phyloP scores from a whole-genome alignment of 2,329 filamentous ascomycete genomes.

The Aspergillus glaucus region DNA sequence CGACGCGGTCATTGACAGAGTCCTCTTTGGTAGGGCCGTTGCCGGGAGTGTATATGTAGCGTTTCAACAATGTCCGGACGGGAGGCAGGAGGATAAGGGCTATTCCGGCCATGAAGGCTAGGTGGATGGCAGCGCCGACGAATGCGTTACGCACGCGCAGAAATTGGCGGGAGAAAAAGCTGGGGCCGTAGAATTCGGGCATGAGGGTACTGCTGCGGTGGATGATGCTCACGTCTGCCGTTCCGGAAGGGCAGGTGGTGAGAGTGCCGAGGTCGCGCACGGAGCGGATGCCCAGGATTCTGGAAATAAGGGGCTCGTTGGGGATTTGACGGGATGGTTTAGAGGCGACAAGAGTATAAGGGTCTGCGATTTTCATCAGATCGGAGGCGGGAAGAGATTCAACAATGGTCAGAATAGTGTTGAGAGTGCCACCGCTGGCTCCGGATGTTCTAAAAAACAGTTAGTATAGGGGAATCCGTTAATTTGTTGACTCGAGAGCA shows the following conservation, averaged over 20 bases:
- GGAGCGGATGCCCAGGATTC: slow-evolving; percentile 45
- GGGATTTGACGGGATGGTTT: slow-evolving; percentile 28
- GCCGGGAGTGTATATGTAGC: slow-evolving; percentile 46
- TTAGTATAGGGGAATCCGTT: not conserved
- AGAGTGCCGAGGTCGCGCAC: slow-evolving; percentile 54
- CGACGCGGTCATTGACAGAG: slow-evolving; percentile 31
- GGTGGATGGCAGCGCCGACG: slow-evolving; percentile 44
- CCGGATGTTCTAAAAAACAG: slow-evolving; percentile 29
- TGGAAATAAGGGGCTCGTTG: slow-evolving; percentile 21
- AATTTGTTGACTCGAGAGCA: not conserved
- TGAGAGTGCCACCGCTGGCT: slow-evolving; percentile 57
- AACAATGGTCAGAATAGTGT: slow-evolving; percentile 57
- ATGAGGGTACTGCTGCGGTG: slow-evolving; percentile 56
- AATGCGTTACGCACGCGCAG: slow-evolving; percentile 47
- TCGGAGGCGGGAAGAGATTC: slow-evolving; percentile 42
- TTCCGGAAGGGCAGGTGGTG: slow-evolving; percentile 48
- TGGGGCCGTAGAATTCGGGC: slow-evolving; percentile 51
- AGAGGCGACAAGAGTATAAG: slow-evolving; percentile 47
- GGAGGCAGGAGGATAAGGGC: slow-evolving; percentile 47
- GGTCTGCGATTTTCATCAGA: slow-evolving; percentile 42
- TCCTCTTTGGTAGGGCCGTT: slow-evolving; percentile 43
- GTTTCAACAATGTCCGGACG: slow-evolving; percentile 46
- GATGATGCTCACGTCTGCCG: slow-evolving; percentile 51
- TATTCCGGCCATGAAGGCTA: slow-evolving; percentile 41
- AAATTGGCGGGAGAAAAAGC: slow-evolving; percentile 54